phyloP scores from a whole-genome alignment of 495 filamentous ascomycete genomes.

The Xylaria bambusicola region DNA sequence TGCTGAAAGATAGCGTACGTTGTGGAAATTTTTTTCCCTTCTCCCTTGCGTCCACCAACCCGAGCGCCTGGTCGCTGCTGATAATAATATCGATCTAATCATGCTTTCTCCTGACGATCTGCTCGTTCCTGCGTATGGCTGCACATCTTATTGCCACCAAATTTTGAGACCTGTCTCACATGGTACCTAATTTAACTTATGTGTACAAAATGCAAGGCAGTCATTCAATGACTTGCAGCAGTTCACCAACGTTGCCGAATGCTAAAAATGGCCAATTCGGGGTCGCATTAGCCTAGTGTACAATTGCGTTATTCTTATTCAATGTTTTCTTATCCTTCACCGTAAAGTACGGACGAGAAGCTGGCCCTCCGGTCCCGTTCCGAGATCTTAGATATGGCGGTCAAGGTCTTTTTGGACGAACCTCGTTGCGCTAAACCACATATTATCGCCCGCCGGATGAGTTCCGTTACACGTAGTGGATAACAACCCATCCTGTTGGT shows the following conservation, averaged over 20 bases:
- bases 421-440: background rate
- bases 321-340: no score
- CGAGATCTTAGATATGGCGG: conserved; percentile 1
- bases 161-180: background rate
- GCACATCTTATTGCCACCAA: conserved; percentile 16
- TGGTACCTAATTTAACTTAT: background rate
- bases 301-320: background rate
- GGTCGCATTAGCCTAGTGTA: background rate
- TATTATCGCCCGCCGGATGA: background rate
- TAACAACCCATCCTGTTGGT: background rate
- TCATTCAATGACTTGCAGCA: conserved; percentile 8
- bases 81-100: background rate
- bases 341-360: background rate
- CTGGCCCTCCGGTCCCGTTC: background rate
- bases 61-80: conserved; percentile 11
- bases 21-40: background rate
- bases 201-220: background rate
- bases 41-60: background rate
- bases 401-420: conserved; percentile 5
- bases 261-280: background rate
- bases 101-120: conserved; percentile 20
- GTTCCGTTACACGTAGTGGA: conserved; percentile 5
- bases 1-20: background rate
- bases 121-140: conserved; percentile 20
- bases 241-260: background rate